Conservation (phyloP, 2,329 filamentous ascomycete species). For the Nemania serpens region DNA sequence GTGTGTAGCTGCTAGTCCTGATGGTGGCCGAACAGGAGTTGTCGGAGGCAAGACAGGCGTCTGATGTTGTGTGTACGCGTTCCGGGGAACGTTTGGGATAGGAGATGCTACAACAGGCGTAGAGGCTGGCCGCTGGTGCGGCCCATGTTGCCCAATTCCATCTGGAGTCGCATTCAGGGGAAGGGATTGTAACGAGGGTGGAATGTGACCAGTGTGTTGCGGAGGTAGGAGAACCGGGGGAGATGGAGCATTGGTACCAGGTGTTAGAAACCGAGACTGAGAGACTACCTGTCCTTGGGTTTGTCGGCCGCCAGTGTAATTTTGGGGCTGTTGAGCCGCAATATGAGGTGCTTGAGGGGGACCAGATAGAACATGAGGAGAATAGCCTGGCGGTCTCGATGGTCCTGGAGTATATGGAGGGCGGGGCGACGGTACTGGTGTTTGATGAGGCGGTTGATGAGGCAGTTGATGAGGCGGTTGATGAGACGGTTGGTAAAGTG, state of each 20-base stretch:
- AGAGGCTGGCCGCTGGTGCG: slow-evolving; percentile 43
- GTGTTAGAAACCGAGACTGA: slow-evolving; percentile 45
- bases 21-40: slow-evolving; percentile 35
- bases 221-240: slow-evolving; percentile 41
- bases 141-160: slow-evolving; percentile 36
- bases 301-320: slow-evolving; percentile 32
- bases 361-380: slow-evolving; percentile 31
- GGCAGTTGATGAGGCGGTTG: slow-evolving; percentile 41
- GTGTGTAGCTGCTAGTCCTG: slow-evolving; percentile 30
- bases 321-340: slow-evolving; percentile 31
- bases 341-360: slow-evolving; percentile 34
- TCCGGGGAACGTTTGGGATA: slow-evolving; percentile 33
- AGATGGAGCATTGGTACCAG: slow-evolving; percentile 35
- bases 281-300: slow-evolving; percentile 33
- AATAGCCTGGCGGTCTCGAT: slow-evolving; percentile 37
- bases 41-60: slow-evolving; percentile 25
- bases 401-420: slow-evolving; percentile 36
- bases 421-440: slow-evolving; percentile 39
- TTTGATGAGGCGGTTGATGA: slow-evolving; percentile 40
- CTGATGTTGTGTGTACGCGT: slow-evolving; percentile 31
- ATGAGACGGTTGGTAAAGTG: slow-evolving; percentile 42
- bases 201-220: slow-evolving; percentile 39
- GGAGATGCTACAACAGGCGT: slow-evolving; percentile 34
- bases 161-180: slow-evolving; percentile 40
- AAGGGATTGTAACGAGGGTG: slow-evolving; percentile 38